Percentiles rank a stretch among this genome's conserved stretches.
These are phyloP conservation scores for Auricularia sp. DNA, from an alignment of 768 basidiomycete genomes.

Conservation along the genomic window DNA sequence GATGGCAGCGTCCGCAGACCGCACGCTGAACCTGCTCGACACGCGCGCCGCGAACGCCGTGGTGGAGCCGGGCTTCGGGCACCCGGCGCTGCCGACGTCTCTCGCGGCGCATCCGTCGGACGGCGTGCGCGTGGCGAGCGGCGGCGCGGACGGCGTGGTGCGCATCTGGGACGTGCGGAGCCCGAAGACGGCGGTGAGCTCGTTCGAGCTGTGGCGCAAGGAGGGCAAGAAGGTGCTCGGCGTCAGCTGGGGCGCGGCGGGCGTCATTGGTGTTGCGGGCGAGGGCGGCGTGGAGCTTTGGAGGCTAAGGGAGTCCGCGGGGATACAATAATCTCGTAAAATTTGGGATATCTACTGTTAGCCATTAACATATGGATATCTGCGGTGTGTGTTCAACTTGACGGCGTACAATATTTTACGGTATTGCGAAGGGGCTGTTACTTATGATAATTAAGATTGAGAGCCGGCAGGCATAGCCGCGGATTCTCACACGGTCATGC, in stretches of 20 bases:
- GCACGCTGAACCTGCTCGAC: slow-evolving; percentile 63
- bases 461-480: no score
- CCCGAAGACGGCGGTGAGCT: slow-evolving; percentile 50
- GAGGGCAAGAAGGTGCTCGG: slow-evolving; percentile 46
- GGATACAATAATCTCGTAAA: no score
- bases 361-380: no score
- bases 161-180: slow-evolving; percentile 74
- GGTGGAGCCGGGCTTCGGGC: slow-evolving; percentile 37
- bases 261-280: slow-evolving; percentile 48
- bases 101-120: slow-evolving; percentile 28
- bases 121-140: slow-evolving; percentile 37
- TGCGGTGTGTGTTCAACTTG: no score
- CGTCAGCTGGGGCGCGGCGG: slow-evolving; percentile 44
- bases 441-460: no score
- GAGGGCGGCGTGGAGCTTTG: slow-evolving; percentile 59
- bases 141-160: slow-evolving; percentile 68
- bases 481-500: no score
- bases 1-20: slow-evolving; percentile 62
- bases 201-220: slow-evolving; percentile 41
- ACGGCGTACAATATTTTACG: no score
- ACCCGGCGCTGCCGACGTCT: slow-evolving; percentile 60
- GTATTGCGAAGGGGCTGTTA: no score
- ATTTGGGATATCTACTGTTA: no score
- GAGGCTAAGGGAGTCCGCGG: slow-evolving; percentile 33
- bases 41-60: slow-evolving; percentile 33